These are phyloP conservation scores for Dactylonectria estremocensis DNA, from an alignment of 2,329 filamentous ascomycete genomes.

Conservation along the genomic window DNA sequence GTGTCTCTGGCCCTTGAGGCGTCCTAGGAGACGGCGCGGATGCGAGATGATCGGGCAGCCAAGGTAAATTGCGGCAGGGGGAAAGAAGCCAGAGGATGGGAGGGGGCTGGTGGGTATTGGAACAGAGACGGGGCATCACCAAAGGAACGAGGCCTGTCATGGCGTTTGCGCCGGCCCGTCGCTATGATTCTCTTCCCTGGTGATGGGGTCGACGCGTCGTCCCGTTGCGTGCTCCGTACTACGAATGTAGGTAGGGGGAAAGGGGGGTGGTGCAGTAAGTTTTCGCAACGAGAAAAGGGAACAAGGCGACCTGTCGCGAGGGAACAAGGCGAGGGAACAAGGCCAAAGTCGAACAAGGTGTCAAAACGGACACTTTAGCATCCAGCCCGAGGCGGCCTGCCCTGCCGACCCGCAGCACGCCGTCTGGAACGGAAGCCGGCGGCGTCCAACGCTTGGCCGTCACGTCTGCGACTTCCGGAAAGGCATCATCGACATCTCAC, in stretches of 20 bases:
- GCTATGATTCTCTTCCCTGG: slow-evolving; percentile 1
- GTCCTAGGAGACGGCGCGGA: slow-evolving; percentile 1
- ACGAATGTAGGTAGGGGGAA: background rate
- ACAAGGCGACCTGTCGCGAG: slow-evolving; percentile 5
- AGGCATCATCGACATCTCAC: slow-evolving; percentile 1
- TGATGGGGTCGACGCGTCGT: background rate
- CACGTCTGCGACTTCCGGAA: slow-evolving; percentile 1
- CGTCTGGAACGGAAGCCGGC: slow-evolving; percentile 22
- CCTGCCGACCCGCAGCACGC: slow-evolving; percentile 15
- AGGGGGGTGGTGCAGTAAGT: background rate
- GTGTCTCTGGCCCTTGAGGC: background rate
- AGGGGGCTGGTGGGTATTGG: background rate
- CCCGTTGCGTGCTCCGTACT: slow-evolving; percentile 1
- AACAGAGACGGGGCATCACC: background rate
- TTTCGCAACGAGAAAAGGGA: background rate
- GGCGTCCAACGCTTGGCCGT: background rate
- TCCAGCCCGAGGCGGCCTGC: background rate
- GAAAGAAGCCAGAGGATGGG: background rate
- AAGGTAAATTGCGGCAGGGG: slow-evolving; percentile 27
- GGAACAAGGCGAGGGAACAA: slow-evolving; percentile 26
- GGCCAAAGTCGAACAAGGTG: slow-evolving; percentile 6
- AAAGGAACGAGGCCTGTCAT: background rate
- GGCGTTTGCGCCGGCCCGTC: slow-evolving; percentile 19
- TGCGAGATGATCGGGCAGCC: slow-evolving; percentile 31
- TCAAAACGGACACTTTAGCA: slow-evolving; percentile 12